Percentiles rank a stretch among this genome's conserved stretches.
These are phyloP conservation scores for Pleurotus sapidus DNA, from an alignment of 768 basidiomycete genomes.

Conservation along the genomic window DNA sequence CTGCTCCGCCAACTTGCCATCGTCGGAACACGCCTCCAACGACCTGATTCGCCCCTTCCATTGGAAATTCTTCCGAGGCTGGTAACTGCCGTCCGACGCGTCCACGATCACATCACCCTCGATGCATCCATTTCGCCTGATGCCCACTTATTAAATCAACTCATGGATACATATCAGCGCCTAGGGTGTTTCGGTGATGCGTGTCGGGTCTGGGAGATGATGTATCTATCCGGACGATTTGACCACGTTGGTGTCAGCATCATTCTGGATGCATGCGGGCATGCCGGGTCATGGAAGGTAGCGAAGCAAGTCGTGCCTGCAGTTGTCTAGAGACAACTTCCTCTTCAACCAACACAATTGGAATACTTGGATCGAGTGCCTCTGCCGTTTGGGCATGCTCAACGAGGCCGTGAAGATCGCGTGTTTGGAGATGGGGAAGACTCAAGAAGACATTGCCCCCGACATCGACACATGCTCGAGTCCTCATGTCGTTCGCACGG, in stretches of 20 bases:
- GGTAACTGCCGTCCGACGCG: constrained; percentile 50
- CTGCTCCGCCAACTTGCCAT: constrained; percentile 55
- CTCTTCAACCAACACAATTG: constrained; percentile 65
- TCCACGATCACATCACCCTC: constrained; percentile 76
- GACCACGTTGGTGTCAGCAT: constrained; percentile 72
- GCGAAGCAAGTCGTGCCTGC: constrained; percentile 55
- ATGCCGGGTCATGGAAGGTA: constrained; percentile 44
- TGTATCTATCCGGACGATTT: constrained; percentile 56
- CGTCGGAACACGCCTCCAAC: constrained; percentile 33
- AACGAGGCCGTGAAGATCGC: constrained; percentile 66
- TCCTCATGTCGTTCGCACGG: constrained; percentile 55
- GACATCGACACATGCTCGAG: constrained; percentile 44
- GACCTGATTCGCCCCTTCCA: constrained; percentile 16
- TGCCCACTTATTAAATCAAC: constrained; percentile 67
- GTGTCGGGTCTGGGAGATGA: constrained; percentile 76
- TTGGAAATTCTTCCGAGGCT: constrained; percentile 29
- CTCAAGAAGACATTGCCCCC: constrained; percentile 39
- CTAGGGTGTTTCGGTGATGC: constrained; percentile 68
- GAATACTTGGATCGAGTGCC: constrained; percentile 82
- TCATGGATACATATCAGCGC: constrained; percentile 90
- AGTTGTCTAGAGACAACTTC: constrained; percentile 48
- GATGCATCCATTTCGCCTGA: constrained; percentile 78
- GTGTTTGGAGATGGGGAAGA: constrained; percentile 61
- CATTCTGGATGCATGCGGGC: constrained; percentile 83
- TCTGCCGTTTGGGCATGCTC: constrained; percentile 68